Evolutionary conservation across 768 basidiomycete species (phyloP), one percentile per base, ranked within the genome.

Genomic region (Lentinula lateritia): DNA sequence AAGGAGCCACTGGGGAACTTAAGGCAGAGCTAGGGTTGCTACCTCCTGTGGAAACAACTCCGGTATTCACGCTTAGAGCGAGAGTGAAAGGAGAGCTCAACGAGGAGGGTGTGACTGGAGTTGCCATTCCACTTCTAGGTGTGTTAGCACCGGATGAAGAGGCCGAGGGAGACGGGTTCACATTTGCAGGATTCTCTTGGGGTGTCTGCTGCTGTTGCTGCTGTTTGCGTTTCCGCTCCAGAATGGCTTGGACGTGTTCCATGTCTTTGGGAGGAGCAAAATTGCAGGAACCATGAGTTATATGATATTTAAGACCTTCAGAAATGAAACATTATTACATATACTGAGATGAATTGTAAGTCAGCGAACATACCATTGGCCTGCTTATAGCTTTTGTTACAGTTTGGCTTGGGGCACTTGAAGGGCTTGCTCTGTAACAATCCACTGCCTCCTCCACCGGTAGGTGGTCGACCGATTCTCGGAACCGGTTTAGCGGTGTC

Each of bases 311-410:
- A 68, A 98, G 80, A 10, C 95, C 87, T 69, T 77, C 77, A 20
- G 6, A n/a, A 6, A 43, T 13, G 6, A 0, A n/a, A 2, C 16
- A 15, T 20, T 15, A 16, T 3, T 36, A 35, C 6, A 16, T 13
- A 34, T 28, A 3, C 28, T 28, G 28, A 52, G 15, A 34, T 13
- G 15, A 2, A 53, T 55, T 35, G 52, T 13, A 61, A 56, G 39
- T 12, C 20, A 1, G 18, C 1, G 7, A 45, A 50, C 60, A 50
- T 62, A 38, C 77, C 88, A 66, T 97, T 97, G 46, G 92, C 92
- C 74, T 96, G 94, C 79, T 96, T 96, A 80, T 96, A 97, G 56
- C 84, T 84, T 80, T 98, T 98, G 78, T 92, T 93, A 79, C 95
- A 98, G 65, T 94, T 93, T 0, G 92, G 87, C 72, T 95, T 95